Percentiles rank a stretch among this genome's conserved stretches.
These are phyloP conservation scores for Sarcomyxa edulis DNA, from an alignment of 768 basidiomycete species.

Conservation along the genomic window DNA sequence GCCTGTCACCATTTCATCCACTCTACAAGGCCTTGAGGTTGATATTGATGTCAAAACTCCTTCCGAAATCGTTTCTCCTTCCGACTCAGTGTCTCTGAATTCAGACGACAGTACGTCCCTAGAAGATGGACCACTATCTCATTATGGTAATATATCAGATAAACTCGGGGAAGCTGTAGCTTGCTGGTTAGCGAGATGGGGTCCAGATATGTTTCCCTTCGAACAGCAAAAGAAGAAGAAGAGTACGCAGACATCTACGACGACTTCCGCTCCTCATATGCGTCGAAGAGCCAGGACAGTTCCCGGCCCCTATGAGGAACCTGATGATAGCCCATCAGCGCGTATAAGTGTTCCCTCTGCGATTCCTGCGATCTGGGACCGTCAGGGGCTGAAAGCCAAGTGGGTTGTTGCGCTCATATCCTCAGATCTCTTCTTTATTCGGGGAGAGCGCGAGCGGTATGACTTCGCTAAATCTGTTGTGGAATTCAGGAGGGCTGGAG, in stretches of 20 bases:
- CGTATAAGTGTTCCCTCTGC: constrained; percentile 8
- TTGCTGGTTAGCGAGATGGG: constrained; percentile 89
- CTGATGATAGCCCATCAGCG: constrained; percentile 5
- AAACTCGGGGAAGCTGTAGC: constrained; percentile 89
- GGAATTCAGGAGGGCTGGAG: constrained; percentile 60
- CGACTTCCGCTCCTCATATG: constrained; percentile 6
- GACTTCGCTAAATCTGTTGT: constrained; percentile 69
- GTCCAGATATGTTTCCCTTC: constrained; percentile 63
- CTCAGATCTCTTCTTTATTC: constrained; percentile 77
- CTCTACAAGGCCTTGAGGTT: no score
- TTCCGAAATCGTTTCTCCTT: no score
- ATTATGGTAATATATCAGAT: constrained; percentile 85
- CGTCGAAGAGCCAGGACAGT: constrained; percentile 17
- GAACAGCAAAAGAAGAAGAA: constrained; percentile 39
- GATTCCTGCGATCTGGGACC: constrained; percentile 63
- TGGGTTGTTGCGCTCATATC: constrained; percentile 76
- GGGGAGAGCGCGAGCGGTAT: constrained; percentile 76
- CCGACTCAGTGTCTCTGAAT: not conserved
- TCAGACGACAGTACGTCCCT: not conserved
- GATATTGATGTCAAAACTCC: no score
- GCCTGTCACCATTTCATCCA: no score
- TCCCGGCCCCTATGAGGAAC: constrained; percentile 6
- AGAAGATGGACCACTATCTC: constrained; percentile 37
- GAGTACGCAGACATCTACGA: constrained; percentile 11
- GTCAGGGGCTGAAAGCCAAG: constrained; percentile 62